Conservation (phyloP, 169 alveolate species). For the Eimeria zaria region DNA sequence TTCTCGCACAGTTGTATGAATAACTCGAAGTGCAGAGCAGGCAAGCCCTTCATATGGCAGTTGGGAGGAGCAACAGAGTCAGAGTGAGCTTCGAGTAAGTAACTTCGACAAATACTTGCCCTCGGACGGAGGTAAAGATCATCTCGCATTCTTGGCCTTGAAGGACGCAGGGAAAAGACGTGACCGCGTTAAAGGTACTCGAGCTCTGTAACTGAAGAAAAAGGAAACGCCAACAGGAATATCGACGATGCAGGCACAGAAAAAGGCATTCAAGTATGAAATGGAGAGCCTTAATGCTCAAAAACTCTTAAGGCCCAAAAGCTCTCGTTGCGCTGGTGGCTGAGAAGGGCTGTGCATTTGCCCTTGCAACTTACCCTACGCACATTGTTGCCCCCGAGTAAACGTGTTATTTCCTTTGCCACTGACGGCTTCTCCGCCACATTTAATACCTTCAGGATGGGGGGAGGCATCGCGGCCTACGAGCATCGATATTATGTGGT, state of each 20-base stretch:
- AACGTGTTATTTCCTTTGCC: conserved; percentile 83
- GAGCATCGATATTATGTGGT: conserved; percentile 2
- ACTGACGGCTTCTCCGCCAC: conserved; percentile 88
- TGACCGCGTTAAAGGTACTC: conserved; percentile 85
- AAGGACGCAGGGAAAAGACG: conserved; percentile 39
- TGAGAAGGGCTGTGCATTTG: not conserved
- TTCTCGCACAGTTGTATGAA: not conserved
- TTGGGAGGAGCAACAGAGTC: not conserved
- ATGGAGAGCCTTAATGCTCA: too few relatives aligned
- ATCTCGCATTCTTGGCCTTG: conserved; percentile 78
- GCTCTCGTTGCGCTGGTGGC: not conserved
- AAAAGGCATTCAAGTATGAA: not conserved
- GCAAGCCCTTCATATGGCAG: not conserved
- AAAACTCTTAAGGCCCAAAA: too few relatives aligned
- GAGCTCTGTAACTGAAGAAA: conserved; percentile 58
- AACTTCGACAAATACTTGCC: conserved; percentile 19
- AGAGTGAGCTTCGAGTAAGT: not conserved
- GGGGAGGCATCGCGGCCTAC: conserved; percentile 74
- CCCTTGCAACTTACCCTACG: conserved; percentile 42
- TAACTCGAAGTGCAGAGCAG: not conserved
- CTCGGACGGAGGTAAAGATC: conserved; percentile 86
- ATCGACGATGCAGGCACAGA: too few relatives aligned
- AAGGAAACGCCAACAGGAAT: not conserved
- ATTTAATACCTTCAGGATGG: conserved; percentile 74
- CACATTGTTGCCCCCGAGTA: conserved; percentile 56